These are phyloP conservation scores for Harringtonia lauricola DNA, from an alignment of 2,329 filamentous ascomycete genomes.

Conservation along the genomic window DNA sequence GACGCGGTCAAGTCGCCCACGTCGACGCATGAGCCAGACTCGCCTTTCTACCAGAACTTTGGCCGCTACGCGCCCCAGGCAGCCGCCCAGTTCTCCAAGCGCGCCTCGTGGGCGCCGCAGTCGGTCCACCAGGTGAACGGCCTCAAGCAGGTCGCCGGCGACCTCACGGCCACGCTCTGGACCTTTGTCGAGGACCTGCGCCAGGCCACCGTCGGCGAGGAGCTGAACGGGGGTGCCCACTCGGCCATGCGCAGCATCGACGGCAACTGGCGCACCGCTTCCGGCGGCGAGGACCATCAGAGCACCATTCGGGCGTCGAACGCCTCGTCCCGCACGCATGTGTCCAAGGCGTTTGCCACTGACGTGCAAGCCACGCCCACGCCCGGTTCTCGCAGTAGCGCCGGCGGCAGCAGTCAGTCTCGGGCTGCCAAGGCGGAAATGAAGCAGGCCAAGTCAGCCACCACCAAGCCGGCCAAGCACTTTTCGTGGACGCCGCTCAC, in stretches of 20 bases:
- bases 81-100: slow-evolving; percentile 34
- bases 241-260: slow-evolving; percentile 19
- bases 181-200: slow-evolving; percentile 93
- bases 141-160: slow-evolving; percentile 73
- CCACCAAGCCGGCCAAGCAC: too few species aligned
- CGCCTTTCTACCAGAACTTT: slow-evolving; percentile 17
- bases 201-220: slow-evolving; percentile 92
- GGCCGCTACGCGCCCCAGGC: slow-evolving; percentile 20
- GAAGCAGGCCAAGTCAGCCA: too few species aligned
- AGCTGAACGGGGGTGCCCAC: slow-evolving; percentile 48
- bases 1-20: slow-evolving; percentile 20
- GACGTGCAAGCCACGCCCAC: slow-evolving; percentile 17
- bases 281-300: slow-evolving; percentile 18
- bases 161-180: slow-evolving; percentile 81
- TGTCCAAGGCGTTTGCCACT: slow-evolving; percentile 27
- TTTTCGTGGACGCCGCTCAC: slow-evolving; percentile 51
- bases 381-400: slow-evolving; percentile 8
- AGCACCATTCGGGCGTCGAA: slow-evolving; percentile 35
- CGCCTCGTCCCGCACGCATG: slow-evolving; percentile 25
- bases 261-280: slow-evolving; percentile 16
- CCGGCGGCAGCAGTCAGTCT: too few species aligned
- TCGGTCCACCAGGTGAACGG: slow-evolving; percentile 30
- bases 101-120: slow-evolving; percentile 49
- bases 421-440: not conserved
- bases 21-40: slow-evolving; percentile 17